These are phyloP conservation scores for Fusarium algeriense DNA, from an alignment of 2,329 filamentous ascomycete species.

Conservation along the genomic window DNA sequence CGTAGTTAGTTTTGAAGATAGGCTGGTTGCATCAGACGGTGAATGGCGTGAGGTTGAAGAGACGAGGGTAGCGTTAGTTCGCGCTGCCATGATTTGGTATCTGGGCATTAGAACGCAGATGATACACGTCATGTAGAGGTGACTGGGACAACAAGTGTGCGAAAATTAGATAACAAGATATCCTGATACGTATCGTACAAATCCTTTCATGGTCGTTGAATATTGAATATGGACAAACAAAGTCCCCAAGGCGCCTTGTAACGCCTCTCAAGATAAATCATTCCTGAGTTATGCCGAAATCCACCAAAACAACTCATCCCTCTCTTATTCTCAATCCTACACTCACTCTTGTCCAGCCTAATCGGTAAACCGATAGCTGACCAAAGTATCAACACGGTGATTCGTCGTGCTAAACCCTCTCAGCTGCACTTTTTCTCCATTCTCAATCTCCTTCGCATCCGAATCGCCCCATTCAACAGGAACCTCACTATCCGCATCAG, in stretches of 20 bases:
- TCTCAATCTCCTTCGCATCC: constrained; percentile 95
- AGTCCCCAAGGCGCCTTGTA: constrained; percentile 31
- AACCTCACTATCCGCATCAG: constrained; percentile 95
- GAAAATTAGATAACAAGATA: constrained; percentile 31
- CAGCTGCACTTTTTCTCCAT: constrained; percentile 94
- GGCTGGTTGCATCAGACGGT: constrained; percentile 27
- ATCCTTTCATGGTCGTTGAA: constrained; percentile 20
- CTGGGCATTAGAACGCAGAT: constrained; percentile 1
- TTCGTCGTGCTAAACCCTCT: constrained; percentile 96
- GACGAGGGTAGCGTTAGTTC: constrained; percentile 6
- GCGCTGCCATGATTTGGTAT: constrained; percentile 1
- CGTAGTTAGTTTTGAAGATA: constrained; percentile 29
- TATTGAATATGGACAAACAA: constrained; percentile 20
- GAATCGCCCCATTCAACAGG: constrained; percentile 99
- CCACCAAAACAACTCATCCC: constrained; percentile 4
- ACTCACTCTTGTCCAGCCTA: neutral
- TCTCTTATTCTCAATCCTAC: neutral
- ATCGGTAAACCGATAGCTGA: constrained; percentile 80
- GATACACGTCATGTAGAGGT: neutral
- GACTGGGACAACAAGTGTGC: neutral
- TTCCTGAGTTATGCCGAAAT: constrained; percentile 24
- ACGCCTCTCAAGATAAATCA: constrained; percentile 36
- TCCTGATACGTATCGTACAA: constrained; percentile 42
- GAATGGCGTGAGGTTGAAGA: constrained; percentile 39
- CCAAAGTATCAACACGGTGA: constrained; percentile 93